phyloP scores from a whole-genome alignment of 768 basidiomycete genomes.

The Aureoboletus auriporus region DNA sequence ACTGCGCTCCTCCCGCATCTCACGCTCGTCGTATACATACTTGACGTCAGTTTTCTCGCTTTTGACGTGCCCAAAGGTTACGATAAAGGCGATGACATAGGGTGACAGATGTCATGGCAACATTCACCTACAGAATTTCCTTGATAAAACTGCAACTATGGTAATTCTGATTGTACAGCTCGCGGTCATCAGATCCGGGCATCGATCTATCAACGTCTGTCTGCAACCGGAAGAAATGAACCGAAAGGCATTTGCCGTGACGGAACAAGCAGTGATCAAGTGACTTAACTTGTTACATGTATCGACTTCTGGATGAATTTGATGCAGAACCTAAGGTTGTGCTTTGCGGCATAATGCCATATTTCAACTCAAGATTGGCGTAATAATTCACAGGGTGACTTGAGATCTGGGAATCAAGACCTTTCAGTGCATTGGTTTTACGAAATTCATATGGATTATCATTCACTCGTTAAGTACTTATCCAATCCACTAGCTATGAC shows the following conservation, averaged over 20 bases:
- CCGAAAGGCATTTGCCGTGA: conserved; percentile 58
- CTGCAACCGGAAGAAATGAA: conserved; percentile 45
- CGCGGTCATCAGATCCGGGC: conserved; percentile 38
- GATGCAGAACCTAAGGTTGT: conserved; percentile 23
- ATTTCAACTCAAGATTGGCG: background rate
- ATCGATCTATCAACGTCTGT: conserved; percentile 52
- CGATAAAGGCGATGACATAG: conserved; percentile 54
- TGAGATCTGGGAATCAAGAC: no score
- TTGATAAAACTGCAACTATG: conserved; percentile 65
- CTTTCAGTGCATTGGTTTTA: no score
- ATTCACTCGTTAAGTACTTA: no score
- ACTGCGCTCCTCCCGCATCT: background rate
- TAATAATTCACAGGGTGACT: conserved; percentile 1
- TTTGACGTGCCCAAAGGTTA: conserved; percentile 31
- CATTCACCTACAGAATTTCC: conserved; percentile 36
- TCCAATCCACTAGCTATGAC: no score
- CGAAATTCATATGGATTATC: no score
- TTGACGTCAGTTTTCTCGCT: conserved; percentile 38
- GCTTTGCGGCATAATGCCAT: conserved; percentile 43
- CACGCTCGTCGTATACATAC: conserved; percentile 26
- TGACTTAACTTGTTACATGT: conserved; percentile 4
- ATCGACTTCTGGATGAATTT: background rate
- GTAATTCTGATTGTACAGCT: conserved; percentile 53
- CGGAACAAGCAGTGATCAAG: conserved; percentile 63
- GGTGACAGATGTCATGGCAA: conserved; percentile 16